Evolutionary conservation across 768 basidiomycete genomes (phyloP).

Genomic region (Panaeolus papilionaceus): DNA sequence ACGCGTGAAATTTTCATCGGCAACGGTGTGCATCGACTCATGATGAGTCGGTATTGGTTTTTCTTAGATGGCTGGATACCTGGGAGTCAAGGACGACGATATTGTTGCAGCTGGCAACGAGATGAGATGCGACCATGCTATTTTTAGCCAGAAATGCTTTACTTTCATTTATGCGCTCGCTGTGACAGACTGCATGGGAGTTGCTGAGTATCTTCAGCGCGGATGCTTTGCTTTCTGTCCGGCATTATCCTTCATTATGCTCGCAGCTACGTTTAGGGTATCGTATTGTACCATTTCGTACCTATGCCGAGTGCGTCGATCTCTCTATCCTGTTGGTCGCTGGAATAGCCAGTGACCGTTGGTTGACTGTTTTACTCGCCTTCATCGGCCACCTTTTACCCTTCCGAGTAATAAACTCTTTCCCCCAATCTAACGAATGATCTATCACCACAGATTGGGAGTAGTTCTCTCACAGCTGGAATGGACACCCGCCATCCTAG

Average conservation of each 20-base stretch:
- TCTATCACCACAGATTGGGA: conserved; percentile 53
- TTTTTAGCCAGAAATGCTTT: neutral
- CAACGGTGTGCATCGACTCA: neutral
- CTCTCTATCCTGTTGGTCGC: neutral
- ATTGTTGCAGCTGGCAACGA: neutral
- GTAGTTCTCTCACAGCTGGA: conserved; percentile 53
- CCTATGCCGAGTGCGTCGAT: neutral
- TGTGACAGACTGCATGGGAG: neutral
- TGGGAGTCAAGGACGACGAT: neutral
- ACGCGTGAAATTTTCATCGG: neutral
- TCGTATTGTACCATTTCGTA: neutral
- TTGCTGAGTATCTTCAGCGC: neutral
- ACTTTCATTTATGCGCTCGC: neutral
- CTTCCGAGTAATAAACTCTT: neutral
- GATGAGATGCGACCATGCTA: neutral
- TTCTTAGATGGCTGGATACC: neutral
- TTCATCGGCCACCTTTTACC: neutral
- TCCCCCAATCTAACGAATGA: conserved; percentile 23
- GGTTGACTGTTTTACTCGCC: neutral
- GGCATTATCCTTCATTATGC: neutral
- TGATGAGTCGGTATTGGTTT: neutral
- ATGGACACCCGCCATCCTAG: conserved; percentile 62
- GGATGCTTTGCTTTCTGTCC: neutral
- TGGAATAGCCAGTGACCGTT: neutral
- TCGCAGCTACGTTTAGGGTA: neutral